Percentiles rank a stretch among this genome's conserved stretches.
Conservation (phyloP, 352 stramenopile species). For the Elongisporangium senticosum region DNA sequence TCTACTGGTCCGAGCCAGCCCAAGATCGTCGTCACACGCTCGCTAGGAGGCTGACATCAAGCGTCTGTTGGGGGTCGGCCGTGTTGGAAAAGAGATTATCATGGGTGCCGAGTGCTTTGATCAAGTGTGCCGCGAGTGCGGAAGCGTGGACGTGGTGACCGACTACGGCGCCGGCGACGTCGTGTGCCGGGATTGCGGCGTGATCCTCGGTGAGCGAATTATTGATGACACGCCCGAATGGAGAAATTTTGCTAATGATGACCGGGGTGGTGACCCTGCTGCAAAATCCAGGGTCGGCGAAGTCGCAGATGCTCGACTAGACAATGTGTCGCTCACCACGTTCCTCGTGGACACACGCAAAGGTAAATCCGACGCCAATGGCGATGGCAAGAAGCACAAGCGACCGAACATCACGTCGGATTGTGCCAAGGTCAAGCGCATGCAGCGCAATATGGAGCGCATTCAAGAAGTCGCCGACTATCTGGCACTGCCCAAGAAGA, state of each 20-base stretch:
- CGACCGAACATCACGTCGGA: constrained; percentile 57
- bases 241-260: constrained; percentile 85
- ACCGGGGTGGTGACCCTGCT: constrained; percentile 69
- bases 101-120: constrained; percentile 66
- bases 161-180: constrained; percentile 77
- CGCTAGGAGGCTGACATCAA: not conserved
- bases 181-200: constrained; percentile 74
- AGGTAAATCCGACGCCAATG: constrained; percentile 10
- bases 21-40: not conserved
- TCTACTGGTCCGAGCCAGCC: not conserved
- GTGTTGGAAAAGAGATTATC: not conserved
- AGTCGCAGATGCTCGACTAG: constrained; percentile 48
- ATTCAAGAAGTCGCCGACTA: constrained; percentile 67
- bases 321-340: constrained; percentile 57
- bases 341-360: constrained; percentile 62
- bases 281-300: constrained; percentile 80
- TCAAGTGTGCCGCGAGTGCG: constrained; percentile 57
- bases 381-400: constrained; percentile 34
- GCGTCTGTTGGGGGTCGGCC: not conserved
- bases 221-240: constrained; percentile 86
- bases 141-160: constrained; percentile 72
- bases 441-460: constrained; percentile 58
- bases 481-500: constrained; percentile 60
- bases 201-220: constrained; percentile 85
- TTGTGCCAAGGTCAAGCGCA: constrained; percentile 50